A percentile compares a stretch with the other conserved stretches of the same genome.
phyloP scores from a whole-genome alignment of 495 filamentous ascomycete genomes.

The Hypomontagnella submonticulosa region DNA sequence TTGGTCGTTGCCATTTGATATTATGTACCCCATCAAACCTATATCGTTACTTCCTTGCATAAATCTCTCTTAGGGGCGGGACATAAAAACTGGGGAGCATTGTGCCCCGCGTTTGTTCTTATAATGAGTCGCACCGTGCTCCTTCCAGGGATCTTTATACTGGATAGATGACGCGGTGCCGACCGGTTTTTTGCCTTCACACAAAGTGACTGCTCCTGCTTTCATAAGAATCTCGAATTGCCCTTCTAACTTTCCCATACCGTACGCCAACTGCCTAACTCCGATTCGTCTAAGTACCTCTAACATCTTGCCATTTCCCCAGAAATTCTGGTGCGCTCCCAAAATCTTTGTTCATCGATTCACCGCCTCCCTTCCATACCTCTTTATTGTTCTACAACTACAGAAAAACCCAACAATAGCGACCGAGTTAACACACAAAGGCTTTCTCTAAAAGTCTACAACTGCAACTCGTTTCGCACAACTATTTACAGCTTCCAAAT shows the following conservation, averaged over 20 bases:
- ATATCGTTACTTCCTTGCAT: neutral
- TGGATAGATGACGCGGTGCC: slow-evolving; percentile 18
- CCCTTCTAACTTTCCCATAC: slow-evolving; percentile 10
- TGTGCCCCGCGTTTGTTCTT: slow-evolving; percentile 32
- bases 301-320: slow-evolving; percentile 8
- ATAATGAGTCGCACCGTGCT: slow-evolving; percentile 22
- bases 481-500: slow-evolving; percentile 16
- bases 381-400: slow-evolving; percentile 6
- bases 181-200: slow-evolving; percentile 1
- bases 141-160: neutral
- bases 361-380: slow-evolving; percentile 6
- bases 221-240: slow-evolving; percentile 21
- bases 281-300: slow-evolving; percentile 22
- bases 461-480: neutral
- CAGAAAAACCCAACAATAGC: neutral
- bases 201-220: slow-evolving; percentile 16
- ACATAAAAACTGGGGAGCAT: slow-evolving; percentile 15
- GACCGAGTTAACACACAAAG: slow-evolving; percentile 25
- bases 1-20: no score
- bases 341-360: slow-evolving; percentile 24
- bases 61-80: slow-evolving; percentile 4
- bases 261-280: slow-evolving; percentile 15
- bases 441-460: slow-evolving; percentile 2
- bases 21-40: no score
- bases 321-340: slow-evolving; percentile 29